Conservation (phyloP, 2,329 filamentous ascomycete species). For the Penicillium sp. region DNA sequence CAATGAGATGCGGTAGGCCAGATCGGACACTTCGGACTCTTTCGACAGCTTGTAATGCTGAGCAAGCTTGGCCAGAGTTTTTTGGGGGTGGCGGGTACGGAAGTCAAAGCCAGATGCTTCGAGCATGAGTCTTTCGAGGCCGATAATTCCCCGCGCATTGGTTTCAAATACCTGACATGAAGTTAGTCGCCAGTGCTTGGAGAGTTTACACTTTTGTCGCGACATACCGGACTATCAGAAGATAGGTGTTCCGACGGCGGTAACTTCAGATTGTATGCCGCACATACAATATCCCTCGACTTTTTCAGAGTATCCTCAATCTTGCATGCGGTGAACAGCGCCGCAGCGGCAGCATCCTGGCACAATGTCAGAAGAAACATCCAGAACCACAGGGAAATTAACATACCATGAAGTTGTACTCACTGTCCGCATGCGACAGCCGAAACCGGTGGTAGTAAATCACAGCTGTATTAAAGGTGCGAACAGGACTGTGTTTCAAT, state of each 20-base stretch:
- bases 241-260: slow-evolving; percentile 65
- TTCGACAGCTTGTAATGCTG: slow-evolving; percentile 57
- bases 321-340: slow-evolving; percentile 91
- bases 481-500: slow-evolving; percentile 63
- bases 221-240: slow-evolving; percentile 74
- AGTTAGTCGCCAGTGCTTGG: not conserved
- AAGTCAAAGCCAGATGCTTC: slow-evolving; percentile 95
- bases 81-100: slow-evolving; percentile 81
- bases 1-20: slow-evolving; percentile 77
- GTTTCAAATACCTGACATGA: slow-evolving; percentile 69
- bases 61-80: slow-evolving; percentile 76
- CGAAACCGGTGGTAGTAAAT: slow-evolving; percentile 94
- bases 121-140: slow-evolving; percentile 86
- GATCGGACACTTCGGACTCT: slow-evolving; percentile 56
- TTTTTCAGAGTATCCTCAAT: slow-evolving; percentile 98
- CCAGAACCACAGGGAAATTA: not conserved
- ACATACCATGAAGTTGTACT: slow-evolving; percentile 69
- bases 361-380: slow-evolving; percentile 5
- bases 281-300: slow-evolving; percentile 86
- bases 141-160: slow-evolving; percentile 77
- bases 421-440: slow-evolving; percentile 75
- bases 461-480: slow-evolving; percentile 87
- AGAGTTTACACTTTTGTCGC: not conserved
- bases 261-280: slow-evolving; percentile 80
- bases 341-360: slow-evolving; percentile 81